Percentiles rank a stretch among this genome's conserved stretches.
These are phyloP conservation scores for Sparassis latifolia DNA, from an alignment of 1,284 basidiomycete species.

Conservation along the genomic window DNA sequence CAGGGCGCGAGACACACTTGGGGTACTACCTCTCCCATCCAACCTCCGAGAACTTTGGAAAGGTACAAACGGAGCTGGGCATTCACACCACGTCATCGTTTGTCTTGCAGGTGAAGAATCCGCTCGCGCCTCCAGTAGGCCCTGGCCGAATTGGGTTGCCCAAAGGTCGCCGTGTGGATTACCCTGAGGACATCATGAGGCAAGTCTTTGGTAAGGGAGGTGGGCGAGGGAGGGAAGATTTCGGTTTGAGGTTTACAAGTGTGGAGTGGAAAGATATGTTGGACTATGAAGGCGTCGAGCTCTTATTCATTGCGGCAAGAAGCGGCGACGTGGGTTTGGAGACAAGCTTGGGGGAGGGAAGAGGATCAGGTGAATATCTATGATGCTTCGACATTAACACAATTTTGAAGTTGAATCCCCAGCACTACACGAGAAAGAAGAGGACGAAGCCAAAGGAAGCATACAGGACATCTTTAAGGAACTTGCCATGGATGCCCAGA, in stretches of 20 bases:
- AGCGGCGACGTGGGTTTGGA: conserved; percentile 41
- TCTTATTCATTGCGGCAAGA: conserved; percentile 54
- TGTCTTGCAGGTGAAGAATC: conserved; percentile 53
- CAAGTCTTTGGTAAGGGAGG: conserved; percentile 41
- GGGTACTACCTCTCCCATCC: conserved; percentile 57
- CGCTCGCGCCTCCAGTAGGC: conserved; percentile 37
- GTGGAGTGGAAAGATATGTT: conserved; percentile 49
- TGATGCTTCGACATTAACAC: background rate
- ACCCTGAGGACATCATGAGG: conserved; percentile 39
- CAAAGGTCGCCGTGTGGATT: conserved; percentile 33
- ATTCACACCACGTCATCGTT: conserved; percentile 45
- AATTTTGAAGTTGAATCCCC: background rate
- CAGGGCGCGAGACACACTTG: conserved; percentile 44
- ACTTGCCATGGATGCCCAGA: conserved; percentile 39
- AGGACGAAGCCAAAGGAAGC: conserved; percentile 36
- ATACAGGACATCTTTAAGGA: conserved; percentile 44
- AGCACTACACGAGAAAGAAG: conserved; percentile 23
- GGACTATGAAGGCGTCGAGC: conserved; percentile 49
- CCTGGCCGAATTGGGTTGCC: conserved; percentile 28
- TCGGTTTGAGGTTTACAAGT: conserved; percentile 46
- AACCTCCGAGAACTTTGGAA: conserved; percentile 31
- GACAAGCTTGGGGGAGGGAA: conserved; percentile 42
- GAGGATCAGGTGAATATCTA: conserved; percentile 37
- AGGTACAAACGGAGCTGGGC: conserved; percentile 47
- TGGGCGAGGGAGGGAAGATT: conserved; percentile 34